Base-by-base conservation (phyloP, 305 asterid genomes). In the Fraxinus paxiana region DNA sequence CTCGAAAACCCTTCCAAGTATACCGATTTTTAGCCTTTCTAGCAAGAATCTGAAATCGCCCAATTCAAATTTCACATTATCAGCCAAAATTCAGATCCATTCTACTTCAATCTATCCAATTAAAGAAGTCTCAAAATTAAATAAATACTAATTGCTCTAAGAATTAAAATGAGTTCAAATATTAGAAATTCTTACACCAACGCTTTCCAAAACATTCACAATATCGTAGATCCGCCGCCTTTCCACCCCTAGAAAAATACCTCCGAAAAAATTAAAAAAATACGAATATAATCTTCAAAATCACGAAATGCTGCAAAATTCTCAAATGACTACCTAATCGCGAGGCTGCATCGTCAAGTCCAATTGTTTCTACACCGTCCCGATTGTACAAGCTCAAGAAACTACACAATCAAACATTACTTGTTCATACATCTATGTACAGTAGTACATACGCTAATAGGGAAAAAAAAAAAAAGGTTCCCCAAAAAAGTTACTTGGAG, bases 161-260 rank as follows among this genome's bases (percentile, higher is more conserved):
- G 41, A 69, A 12, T 28, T 28, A 2, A 1, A 69, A 30, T 12
- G 6, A 12, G 31, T 6, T 37, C 51, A 22, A 46, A 63, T 81
- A 22, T 83, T 33, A 56, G 73, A 82, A 84, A 76, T 72, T 78
- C 97, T 90, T 91, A 95, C 98, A 24, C 99, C 99, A 82, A 95
- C 91, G 33, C 99, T 95, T 82, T 95, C 98, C 90, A 93, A 78
- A 74, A 95, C 99, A 89, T 95, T 95, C 38, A 95, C 99, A 1
- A 95, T 95, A 73, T 95, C 99, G 78, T 95, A 95, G 93, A 95
- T 95, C 90, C 98, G 95, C 90, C 99, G 83, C 90, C 99, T 93
- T 74, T 95, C 99, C 63, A 95, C 99, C 75, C 99, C 97, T 95
- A 78, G 73, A 46, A 38, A 33, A 65, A 65, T 10, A 28, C 35